Percentiles rank a stretch among this genome's conserved stretches.
Conservation (phyloP, 768 basidiomycete species). For the Agrocybe praecox region DNA sequence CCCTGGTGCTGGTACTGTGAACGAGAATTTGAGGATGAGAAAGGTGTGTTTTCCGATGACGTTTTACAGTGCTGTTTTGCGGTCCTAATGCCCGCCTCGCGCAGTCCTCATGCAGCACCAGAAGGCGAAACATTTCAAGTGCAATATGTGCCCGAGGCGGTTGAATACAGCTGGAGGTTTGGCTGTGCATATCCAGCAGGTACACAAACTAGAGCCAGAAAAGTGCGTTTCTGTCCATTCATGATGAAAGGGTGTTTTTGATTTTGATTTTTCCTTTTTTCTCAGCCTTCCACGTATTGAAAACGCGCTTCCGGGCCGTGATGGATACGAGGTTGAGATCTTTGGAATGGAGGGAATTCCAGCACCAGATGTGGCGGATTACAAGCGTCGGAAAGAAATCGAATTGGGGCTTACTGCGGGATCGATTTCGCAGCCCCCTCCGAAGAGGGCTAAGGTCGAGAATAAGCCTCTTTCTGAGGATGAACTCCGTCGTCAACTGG, state of each 20-base stretch:
- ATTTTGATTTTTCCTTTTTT: conserved; percentile 3
- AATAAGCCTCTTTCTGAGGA: conserved; percentile 80
- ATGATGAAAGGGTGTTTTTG: background rate
- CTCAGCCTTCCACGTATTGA: conserved; percentile 86
- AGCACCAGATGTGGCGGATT: conserved; percentile 91
- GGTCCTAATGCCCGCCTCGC: background rate
- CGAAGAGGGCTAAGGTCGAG: conserved; percentile 81
- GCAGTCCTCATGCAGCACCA: conserved; percentile 98
- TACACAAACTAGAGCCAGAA: conserved; percentile 98
- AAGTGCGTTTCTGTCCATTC: conserved; percentile 47
- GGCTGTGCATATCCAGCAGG: conserved; percentile 97
- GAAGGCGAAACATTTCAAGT: conserved; percentile 99
- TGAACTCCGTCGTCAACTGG: conserved; percentile 82
- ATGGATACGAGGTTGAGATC: conserved; percentile 98
- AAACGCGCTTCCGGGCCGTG: conserved; percentile 93
- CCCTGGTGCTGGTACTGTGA: conserved; percentile 99
- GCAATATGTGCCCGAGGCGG: conserved; percentile 91
- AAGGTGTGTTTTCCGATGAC: conserved; percentile 56
- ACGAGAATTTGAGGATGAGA: conserved; percentile 99
- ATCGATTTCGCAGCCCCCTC: conserved; percentile 77
- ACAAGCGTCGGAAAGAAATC: conserved; percentile 93
- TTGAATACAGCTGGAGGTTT: conserved; percentile 97
- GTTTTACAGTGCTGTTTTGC: background rate
- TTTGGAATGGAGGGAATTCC: conserved; percentile 99
- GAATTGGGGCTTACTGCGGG: conserved; percentile 87